phyloP scores from a whole-genome alignment of 2,329 filamentous ascomycete species.

The Fusarium euwallaceae region DNA sequence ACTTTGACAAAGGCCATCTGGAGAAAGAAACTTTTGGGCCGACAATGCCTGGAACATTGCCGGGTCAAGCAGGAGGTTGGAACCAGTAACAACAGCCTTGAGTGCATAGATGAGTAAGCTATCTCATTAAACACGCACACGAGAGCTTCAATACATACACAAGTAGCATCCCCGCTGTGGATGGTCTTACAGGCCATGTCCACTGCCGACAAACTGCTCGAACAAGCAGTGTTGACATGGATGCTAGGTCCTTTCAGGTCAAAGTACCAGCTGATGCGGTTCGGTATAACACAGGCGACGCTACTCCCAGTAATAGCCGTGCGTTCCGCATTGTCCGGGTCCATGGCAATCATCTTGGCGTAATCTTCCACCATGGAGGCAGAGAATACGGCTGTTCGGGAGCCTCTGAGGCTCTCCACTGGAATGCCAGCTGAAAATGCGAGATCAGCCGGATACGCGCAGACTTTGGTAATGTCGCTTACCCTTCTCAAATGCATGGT shows the following conservation, averaged over 20 bases:
- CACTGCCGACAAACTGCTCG: constrained; percentile 30
- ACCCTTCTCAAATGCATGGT: constrained; percentile 53
- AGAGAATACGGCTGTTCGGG: constrained; percentile 52
- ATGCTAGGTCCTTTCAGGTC: constrained; percentile 34
- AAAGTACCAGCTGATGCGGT: constrained; percentile 57
- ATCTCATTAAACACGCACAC: background rate
- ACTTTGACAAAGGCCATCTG: constrained; percentile 47
- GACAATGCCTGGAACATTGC: background rate
- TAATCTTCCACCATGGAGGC: constrained; percentile 57
- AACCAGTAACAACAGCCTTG: background rate
- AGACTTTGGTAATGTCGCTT: background rate
- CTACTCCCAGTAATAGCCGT: constrained; percentile 46
- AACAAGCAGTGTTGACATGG: constrained; percentile 37
- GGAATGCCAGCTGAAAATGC: constrained; percentile 48
- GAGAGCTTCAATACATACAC: background rate
- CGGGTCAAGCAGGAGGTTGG: background rate
- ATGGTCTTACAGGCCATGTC: constrained; percentile 50
- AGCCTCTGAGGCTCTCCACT: constrained; percentile 45
- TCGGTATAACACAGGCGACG: constrained; percentile 49
- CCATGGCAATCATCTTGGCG: constrained; percentile 46
- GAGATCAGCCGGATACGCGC: background rate
- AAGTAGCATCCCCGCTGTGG: constrained; percentile 57
- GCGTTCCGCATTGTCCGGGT: constrained; percentile 51
- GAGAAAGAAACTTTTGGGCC: constrained; percentile 49
- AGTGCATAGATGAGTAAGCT: background rate